phyloP scores from a whole-genome alignment of 495 filamentous ascomycete species.

The Lentithecium fluviatile region DNA sequence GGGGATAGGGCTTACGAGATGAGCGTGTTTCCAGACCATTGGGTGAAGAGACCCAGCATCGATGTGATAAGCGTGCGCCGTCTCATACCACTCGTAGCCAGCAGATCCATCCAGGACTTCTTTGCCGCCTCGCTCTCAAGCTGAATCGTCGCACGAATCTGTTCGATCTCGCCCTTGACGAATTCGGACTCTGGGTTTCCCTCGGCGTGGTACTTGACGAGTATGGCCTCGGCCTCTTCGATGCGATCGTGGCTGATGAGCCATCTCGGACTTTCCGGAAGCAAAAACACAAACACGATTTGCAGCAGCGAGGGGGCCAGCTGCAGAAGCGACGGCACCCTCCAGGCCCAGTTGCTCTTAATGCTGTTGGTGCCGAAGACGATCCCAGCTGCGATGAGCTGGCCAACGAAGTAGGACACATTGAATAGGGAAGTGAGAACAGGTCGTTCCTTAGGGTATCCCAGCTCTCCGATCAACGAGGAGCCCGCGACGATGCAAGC shows the following conservation, averaged over 20 bases:
- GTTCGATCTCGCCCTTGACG: constrained; percentile 56
- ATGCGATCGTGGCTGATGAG: constrained; percentile 58
- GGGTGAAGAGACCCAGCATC: constrained; percentile 59
- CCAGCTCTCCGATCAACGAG: constrained; percentile 62
- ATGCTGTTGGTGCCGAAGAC: constrained; percentile 60
- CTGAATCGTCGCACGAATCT: constrained; percentile 59
- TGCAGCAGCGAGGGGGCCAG: constrained; percentile 56
- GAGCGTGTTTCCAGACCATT: constrained; percentile 64
- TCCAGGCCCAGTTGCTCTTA: constrained; percentile 60
- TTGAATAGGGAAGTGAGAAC: constrained; percentile 67
- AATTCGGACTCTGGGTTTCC: constrained; percentile 53
- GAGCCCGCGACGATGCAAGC: constrained; percentile 64
- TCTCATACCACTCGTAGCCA: constrained; percentile 54
- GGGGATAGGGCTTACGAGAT: constrained; percentile 47
- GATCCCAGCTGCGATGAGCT: constrained; percentile 57
- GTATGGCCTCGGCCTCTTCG: constrained; percentile 59
- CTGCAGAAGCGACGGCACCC: constrained; percentile 59
- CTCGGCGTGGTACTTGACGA: constrained; percentile 64
- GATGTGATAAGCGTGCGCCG: constrained; percentile 57
- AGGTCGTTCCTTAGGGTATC: constrained; percentile 63
- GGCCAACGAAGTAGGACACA: constrained; percentile 62
- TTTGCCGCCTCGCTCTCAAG: constrained; percentile 56
- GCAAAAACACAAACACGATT: constrained; percentile 45
- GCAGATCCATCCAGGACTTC: constrained; percentile 55
- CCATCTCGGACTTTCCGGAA: constrained; percentile 60